Evolutionary conservation across 495 filamentous ascomycete species (phyloP), one percentile per base, ranked within the genome.

Genomic region (Melanomma pulvis-pyrius): DNA sequence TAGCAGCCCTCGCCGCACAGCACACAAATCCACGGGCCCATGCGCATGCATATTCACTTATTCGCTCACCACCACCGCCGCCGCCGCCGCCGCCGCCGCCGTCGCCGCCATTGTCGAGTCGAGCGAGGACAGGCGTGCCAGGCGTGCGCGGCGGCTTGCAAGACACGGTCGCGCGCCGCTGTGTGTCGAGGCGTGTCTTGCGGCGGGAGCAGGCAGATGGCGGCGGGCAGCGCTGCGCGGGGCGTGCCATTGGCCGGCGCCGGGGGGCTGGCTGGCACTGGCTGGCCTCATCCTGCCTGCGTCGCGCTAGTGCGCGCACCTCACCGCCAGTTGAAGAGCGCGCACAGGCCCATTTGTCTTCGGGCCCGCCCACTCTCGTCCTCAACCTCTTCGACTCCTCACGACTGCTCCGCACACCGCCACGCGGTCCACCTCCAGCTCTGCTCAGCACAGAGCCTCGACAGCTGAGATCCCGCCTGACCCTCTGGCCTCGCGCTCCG

Each of bases 321-420:
- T 70, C 51, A 71, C 68, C 68, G 68, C 68, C 53, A 63, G 57
- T 66, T 65, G 26, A 39, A 17, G 58, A 24, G 39, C 12, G 8
- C 36, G 9, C n/a, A 24, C 29, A 29, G 46, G 22, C 39, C 29
- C 41, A 12, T 46, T 24, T 54, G 17, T 61, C 52, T 30, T 65
- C 55, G 32, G 48, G 53, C 62, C 52, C 62, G 47, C 55, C 25
- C 51, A 7, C 58, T 17, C 46, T 55, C 64, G 39, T 58, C 46
- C 44, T 54, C 56, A 36, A 51, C 59, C 30, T 49, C 56, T 17
- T 52, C 51, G 44, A 69, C 49, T 55, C 58, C 51, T 57, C 66
- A 52, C 66, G 44, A 67, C 59, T 60, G 59, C 66, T 59, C 60
- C 66, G 66, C 62, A 50, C 52, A 53, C 41, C 29, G 9, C 28